A percentile compares a stretch with the other conserved stretches of the same genome.
Conservation (phyloP, 495 filamentous ascomycete species). For the Hypoxylon cercidicola region DNA sequence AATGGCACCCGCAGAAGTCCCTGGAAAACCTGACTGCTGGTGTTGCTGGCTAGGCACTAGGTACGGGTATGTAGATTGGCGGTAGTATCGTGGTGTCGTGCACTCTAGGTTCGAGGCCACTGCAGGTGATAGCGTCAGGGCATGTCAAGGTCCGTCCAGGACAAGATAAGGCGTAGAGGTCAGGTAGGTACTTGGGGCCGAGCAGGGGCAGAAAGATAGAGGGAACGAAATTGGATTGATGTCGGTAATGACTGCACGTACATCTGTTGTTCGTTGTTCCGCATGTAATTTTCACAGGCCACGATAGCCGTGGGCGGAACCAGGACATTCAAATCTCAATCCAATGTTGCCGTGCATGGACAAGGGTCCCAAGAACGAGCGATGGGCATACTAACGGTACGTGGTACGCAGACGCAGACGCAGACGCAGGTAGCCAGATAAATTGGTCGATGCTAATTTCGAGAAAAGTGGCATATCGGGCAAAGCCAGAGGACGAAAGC, state of each 20-base stretch:
- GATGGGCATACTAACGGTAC: constrained; percentile 40
- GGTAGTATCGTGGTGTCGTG: background rate
- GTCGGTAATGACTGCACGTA: constrained; percentile 28
- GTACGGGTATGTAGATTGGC: no score
- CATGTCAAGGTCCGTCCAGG: constrained; percentile 6
- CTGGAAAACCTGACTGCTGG: constrained; percentile 32
- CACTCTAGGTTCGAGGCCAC: constrained; percentile 11
- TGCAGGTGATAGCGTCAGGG: constrained; percentile 21
- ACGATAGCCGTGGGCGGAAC: constrained; percentile 26
- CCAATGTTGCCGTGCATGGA: constrained; percentile 33
- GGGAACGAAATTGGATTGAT: constrained; percentile 12
- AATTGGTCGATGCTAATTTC: constrained; percentile 44
- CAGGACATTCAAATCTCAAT: constrained; percentile 30
- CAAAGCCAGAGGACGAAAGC: constrained; percentile 6
- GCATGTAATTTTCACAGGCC: constrained; percentile 39
- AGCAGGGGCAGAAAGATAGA: background rate
- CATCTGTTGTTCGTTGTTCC: constrained; percentile 33
- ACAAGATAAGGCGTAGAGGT: constrained; percentile 1
- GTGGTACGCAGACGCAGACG: constrained; percentile 8
- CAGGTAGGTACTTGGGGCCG: background rate
- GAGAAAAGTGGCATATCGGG: constrained; percentile 30
- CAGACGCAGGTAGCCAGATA: constrained; percentile 15
- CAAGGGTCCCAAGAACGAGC: constrained; percentile 36
- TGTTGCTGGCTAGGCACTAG: background rate
- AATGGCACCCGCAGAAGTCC: constrained; percentile 14